Evolutionary conservation across 2,329 filamentous ascomycete species (phyloP).

Genomic region (Elsinoe perseae): DNA sequence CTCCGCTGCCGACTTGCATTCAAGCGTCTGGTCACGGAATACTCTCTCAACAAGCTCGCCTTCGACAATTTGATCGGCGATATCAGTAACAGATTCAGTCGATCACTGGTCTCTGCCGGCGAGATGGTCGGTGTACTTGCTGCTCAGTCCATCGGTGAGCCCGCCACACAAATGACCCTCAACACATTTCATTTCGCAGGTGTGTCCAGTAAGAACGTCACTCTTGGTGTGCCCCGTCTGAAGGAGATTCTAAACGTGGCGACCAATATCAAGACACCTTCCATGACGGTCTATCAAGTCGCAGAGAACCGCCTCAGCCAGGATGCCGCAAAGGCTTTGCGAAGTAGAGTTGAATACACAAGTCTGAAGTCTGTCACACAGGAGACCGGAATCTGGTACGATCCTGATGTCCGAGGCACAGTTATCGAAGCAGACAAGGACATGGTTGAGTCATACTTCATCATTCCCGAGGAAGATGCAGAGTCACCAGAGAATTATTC

Average conservation of each 20-base stretch:
- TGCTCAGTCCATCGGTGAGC: constrained; percentile 96
- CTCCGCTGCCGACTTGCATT: constrained; percentile 83
- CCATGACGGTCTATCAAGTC: constrained; percentile 85
- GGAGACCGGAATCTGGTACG: constrained; percentile 93
- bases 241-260: constrained; percentile 99
- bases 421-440: constrained; percentile 81
- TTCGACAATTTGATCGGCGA: constrained; percentile 90
- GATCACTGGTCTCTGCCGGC: constrained; percentile 78
- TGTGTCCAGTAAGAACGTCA: constrained; percentile 99
- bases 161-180: constrained; percentile 97
- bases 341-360: constrained; percentile 88
- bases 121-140: constrained; percentile 99
- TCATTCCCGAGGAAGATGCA: constrained; percentile 78
- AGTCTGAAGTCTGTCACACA: constrained; percentile 86
- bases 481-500: constrained; percentile 61
- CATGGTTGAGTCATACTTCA: constrained; percentile 94
- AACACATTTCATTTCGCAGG: constrained; percentile 99
- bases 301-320: constrained; percentile 55
- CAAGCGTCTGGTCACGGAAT: constrained; percentile 80
- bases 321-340: constrained; percentile 74
- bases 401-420: constrained; percentile 79
- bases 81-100: constrained; percentile 78
- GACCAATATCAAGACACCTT: constrained; percentile 96
- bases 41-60: constrained; percentile 81
- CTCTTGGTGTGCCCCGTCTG: constrained; percentile 93